Evolutionary conservation across 345 rosid genomes (phyloP), one percentile per base, ranked within the genome.

Genomic region (Lagerstroemia speciosa): DNA sequence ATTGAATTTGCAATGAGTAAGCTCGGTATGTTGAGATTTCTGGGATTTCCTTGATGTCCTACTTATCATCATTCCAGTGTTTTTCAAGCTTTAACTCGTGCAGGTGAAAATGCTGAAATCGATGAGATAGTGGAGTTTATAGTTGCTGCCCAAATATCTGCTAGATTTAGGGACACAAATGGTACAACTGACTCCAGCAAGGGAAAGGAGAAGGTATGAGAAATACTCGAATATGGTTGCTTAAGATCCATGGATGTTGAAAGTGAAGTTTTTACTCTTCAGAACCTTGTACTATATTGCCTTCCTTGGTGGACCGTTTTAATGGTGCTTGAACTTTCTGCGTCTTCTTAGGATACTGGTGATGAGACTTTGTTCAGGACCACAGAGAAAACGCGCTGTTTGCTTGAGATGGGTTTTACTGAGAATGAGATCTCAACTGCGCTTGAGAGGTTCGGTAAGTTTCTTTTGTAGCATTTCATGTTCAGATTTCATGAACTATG

Each of bases 341-440:
- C 29, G 15, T 27, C 12, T 69, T 70, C 66, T 65, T 84, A 88
- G 94, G 87, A 71, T 62, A 62, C 2, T 75, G 80, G 75, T 45
- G 74, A 91, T 73, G 97, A 89, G 83, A 52, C 61, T 24, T 76
- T 94, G 78, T 94, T 73, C 79, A 84, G 87, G 69, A 88, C 89
- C 16, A 89, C 89, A 96, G 91, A 85, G 68, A 91, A 85, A 79
- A 91, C 99, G 22, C 86, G 91, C 74, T 74, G 65, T n/a, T 81
- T 94, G 80, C 90, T 94, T 74, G 88, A 88, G 75, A 85, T 91
- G 93, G 99, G 99, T 72, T 94, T 91, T 86, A 79, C 95, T 52
- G 92, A 87, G 77, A 77, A 81, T 76, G 90, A 94, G 73, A 77
- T 91, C 70, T 94, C 98, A 70, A 69, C 80, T 73, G 99, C 91